phyloP scores from a whole-genome alignment of 2,329 filamentous ascomycete genomes.

The Dryadomyces quercivorus region DNA sequence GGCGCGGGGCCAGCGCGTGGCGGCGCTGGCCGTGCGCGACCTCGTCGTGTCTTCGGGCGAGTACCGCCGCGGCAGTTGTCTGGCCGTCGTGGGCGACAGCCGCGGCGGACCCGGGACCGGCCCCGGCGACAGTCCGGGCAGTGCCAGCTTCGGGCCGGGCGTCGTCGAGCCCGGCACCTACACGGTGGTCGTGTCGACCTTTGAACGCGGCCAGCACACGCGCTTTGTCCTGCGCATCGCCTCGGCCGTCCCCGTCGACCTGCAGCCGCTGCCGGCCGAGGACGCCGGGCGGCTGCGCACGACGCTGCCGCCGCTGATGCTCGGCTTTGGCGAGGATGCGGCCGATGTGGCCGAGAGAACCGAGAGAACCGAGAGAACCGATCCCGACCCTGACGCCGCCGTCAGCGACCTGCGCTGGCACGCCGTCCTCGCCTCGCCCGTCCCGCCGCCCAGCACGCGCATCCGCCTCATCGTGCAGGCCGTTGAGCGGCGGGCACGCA shows the following conservation, averaged over 20 bases:
- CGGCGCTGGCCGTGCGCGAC: slow-evolving; percentile 59
- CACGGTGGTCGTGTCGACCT: slow-evolving; percentile 83
- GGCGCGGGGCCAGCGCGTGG: slow-evolving; percentile 53
- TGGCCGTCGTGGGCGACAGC: slow-evolving; percentile 37
- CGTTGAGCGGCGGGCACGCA: slow-evolving; percentile 7
- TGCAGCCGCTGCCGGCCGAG: slow-evolving; percentile 56
- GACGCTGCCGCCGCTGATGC: slow-evolving; percentile 39
- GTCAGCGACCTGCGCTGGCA: slow-evolving; percentile 25
- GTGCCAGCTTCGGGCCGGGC: slow-evolving; percentile 9
- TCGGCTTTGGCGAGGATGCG: neutral
- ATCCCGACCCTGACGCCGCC: slow-evolving; percentile 7
- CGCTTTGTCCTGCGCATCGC: slow-evolving; percentile 61
- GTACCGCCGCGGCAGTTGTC: slow-evolving; percentile 68
- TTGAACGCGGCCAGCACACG: slow-evolving; percentile 66
- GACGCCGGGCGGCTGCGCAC: slow-evolving; percentile 62
- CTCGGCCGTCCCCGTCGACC: slow-evolving; percentile 43
- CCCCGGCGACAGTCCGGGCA: slow-evolving; percentile 5
- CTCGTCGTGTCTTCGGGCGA: slow-evolving; percentile 77
- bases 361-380: too few relatives aligned
- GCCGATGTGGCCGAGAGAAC: too few relatives aligned
- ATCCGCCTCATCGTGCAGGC: slow-evolving; percentile 37
- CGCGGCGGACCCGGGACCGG: slow-evolving; percentile 1
- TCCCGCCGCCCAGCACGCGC: slow-evolving; percentile 38
- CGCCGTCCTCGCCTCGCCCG: slow-evolving; percentile 19
- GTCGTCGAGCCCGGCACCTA: slow-evolving; percentile 62